A percentile compares a stretch with the other conserved stretches of the same genome.
Evolutionary conservation across 2,329 filamentous ascomycete species (phyloP).

Genomic region (Fusarium humuli): DNA sequence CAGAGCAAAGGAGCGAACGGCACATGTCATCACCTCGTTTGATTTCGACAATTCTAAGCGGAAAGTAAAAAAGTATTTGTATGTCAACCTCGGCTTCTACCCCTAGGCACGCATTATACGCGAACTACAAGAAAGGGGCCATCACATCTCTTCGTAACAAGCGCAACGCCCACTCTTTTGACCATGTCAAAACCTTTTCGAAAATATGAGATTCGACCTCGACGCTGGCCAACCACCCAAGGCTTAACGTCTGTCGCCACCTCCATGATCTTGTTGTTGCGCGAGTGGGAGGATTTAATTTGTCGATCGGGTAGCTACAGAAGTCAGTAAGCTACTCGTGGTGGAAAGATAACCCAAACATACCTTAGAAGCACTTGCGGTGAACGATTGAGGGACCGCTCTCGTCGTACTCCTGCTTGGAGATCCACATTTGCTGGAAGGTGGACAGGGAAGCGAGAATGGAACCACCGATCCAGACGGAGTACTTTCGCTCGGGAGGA

Average conservation of each 20-base stretch:
- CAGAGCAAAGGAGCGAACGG: neutral
- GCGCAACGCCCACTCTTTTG: conserved; percentile 63
- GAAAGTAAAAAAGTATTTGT: conserved; percentile 63
- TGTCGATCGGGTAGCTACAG: conserved; percentile 48
- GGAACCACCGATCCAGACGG: conserved; percentile 99
- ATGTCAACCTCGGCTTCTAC: conserved; percentile 67
- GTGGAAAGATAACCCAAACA: conserved; percentile 34
- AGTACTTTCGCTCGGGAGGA: conserved; percentile 99
- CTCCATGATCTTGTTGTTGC: conserved; percentile 58
- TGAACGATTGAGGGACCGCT: conserved; percentile 98
- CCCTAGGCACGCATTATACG: conserved; percentile 62
- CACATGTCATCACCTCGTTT: conserved; percentile 45
- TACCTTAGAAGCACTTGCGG: conserved; percentile 99
- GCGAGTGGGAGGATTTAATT: conserved; percentile 51
- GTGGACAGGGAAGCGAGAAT: conserved; percentile 99
- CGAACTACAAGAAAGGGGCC: conserved; percentile 64
- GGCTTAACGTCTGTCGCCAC: conserved; percentile 58
- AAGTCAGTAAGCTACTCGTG: conserved; percentile 38
- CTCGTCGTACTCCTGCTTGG: conserved; percentile 99
- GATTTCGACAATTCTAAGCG: conserved; percentile 52
- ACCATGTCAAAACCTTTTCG: conserved; percentile 69
- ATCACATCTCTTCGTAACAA: conserved; percentile 60
- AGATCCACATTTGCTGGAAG: conserved; percentile 99
- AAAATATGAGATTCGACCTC: conserved; percentile 66
- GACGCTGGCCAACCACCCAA: conserved; percentile 60